Base-by-base conservation (phyloP, 1,139 yeast species). In the Wickerhamiella infanticola region DNA sequence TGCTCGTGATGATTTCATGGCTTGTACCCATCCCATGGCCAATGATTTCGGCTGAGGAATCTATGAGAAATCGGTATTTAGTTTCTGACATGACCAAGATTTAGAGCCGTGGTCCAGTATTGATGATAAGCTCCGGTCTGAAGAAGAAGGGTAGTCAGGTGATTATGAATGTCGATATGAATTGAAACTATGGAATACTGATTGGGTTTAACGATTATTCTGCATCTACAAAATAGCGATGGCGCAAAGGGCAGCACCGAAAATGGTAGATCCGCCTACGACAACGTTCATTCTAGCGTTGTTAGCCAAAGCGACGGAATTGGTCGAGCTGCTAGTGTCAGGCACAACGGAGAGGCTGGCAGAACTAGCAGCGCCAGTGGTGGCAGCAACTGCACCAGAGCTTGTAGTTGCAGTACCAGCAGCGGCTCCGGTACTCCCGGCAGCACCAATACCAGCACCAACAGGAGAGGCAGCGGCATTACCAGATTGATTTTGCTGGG, bases 71-170 rank as follows among this genome's bases (percentile, higher is more conserved):
- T 68, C 90, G 98, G 98, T 86, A 96, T 83, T 90, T 90, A 86
- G 98, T 97, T 77, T 97, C 98, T 70, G 98, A 90, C 90, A 77
- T 88, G 74, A 95, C 88, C 70, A 98, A 90, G 79, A 86, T 90
- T 63, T 97, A 90, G 77, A 88, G 97, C 81, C 97, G 97, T 68
- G 98, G 78, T 75, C 79, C 67, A 97, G 97, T 66, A 86, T 90
- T 71, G 98, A 97, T 81, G 98, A 98, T 84, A 90, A 90, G 90
- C 95, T 85, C 96, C 58, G 97, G 88, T 66, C 81, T 90, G 71
- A 88, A 88, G 94, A 86, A 78, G 79, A 88, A 86, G 95, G 88
- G 98, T 84, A 98, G 98, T 76, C 96, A 88, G 77, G 97, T 90
- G 66, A 68, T 88, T 66, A 83, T 95, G 67, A 96, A 88, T 77